Conservation (phyloP, 805 yeast genomes). For the Ogataea trehalophila region DNA sequence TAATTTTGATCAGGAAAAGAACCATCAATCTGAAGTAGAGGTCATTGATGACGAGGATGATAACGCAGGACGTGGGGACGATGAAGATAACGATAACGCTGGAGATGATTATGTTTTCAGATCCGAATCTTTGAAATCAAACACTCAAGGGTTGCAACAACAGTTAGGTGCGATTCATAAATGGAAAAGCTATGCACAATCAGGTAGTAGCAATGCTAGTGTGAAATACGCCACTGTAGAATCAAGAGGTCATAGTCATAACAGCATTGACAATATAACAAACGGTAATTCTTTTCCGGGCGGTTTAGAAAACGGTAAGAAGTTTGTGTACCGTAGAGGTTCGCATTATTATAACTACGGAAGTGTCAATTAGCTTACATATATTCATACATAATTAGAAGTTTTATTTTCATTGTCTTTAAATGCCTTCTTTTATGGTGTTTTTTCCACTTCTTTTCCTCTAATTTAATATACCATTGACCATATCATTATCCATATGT, state of each 20-base stretch:
- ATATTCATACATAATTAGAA: not conserved
- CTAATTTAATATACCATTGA: too few species aligned
- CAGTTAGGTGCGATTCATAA: not conserved
- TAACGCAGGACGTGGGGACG: not conserved
- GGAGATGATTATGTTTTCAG: conserved; percentile 4
- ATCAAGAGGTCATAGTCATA: too few species aligned
- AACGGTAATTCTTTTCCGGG: too few species aligned
- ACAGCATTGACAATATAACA: too few species aligned
- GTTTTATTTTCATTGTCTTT: not conserved
- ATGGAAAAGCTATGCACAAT: not conserved
- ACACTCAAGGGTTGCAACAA: not conserved
- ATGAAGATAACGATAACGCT: not conserved
- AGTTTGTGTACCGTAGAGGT: not conserved
- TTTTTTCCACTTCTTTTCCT: too few species aligned
- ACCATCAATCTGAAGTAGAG: not conserved
- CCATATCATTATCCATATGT: too few species aligned
- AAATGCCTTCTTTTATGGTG: not conserved
- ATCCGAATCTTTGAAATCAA: conserved; percentile 1
- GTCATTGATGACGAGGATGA: not conserved
- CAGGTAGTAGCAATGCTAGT: too few species aligned
- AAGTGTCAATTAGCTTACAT: not conserved
- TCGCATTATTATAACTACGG: conserved; percentile 2
- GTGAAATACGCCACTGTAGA: too few species aligned
- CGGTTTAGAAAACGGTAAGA: not conserved
- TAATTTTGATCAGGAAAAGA: not conserved